These are phyloP conservation scores for Ilex asprella DNA, from an alignment of 257 asterid species.

Conservation along the genomic window DNA sequence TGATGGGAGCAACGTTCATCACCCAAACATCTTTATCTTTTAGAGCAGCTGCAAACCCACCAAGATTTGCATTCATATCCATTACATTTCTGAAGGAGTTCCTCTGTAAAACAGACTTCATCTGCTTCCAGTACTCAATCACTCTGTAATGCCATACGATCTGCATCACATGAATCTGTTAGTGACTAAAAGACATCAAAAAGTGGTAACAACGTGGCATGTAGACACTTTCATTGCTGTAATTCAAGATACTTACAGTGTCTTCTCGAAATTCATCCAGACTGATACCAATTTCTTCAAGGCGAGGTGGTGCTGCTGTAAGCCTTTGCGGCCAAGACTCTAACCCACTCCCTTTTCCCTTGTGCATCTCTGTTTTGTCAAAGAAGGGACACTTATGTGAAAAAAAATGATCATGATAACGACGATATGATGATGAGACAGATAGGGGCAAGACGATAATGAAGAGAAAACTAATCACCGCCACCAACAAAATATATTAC, in stretches of 20 bases:
- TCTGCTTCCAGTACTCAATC: slow-evolving; percentile 74
- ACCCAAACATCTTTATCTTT: slow-evolving; percentile 89
- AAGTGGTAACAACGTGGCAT: neutral
- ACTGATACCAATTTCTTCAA: slow-evolving; percentile 55
- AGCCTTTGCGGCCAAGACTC: slow-evolving; percentile 93
- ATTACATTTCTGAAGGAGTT: slow-evolving; percentile 78
- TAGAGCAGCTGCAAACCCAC: slow-evolving; percentile 85
- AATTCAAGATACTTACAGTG: slow-evolving; percentile 47
- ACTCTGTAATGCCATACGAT: slow-evolving; percentile 70
- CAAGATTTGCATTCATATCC: slow-evolving; percentile 95
- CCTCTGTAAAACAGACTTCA: slow-evolving; percentile 53
- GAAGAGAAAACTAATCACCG: too few species aligned
- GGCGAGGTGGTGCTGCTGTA: slow-evolving; percentile 64
- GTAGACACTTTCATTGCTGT: slow-evolving; percentile 1
- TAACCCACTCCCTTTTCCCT: slow-evolving; percentile 64
- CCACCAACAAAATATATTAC: too few species aligned
- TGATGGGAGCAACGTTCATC: slow-evolving; percentile 85
- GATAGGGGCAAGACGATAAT: too few species aligned
- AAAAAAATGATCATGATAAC: too few species aligned
- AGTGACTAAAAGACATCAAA: neutral
- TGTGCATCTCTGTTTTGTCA: slow-evolving; percentile 58
- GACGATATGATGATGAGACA: too few species aligned
- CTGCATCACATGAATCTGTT: slow-evolving; percentile 33
- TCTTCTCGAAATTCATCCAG: slow-evolving; percentile 51
- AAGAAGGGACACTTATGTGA: neutral